Percentiles rank a stretch among this genome's conserved stretches.
These are phyloP conservation scores for Arthrobotrys conoides DNA, from an alignment of 2,329 filamentous ascomycete genomes.

Conservation along the genomic window DNA sequence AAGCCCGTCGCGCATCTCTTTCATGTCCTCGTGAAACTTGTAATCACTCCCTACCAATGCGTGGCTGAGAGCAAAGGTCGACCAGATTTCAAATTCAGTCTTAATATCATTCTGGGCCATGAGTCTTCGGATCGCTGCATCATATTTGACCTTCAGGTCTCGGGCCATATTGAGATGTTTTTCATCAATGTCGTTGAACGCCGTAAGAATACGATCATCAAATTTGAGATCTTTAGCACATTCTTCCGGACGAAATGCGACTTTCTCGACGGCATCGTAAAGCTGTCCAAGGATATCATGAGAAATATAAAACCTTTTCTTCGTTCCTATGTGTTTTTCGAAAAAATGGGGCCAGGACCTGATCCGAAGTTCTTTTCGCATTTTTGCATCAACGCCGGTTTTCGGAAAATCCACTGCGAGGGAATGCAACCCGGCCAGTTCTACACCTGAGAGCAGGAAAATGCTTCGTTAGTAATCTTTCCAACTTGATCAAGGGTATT, in stretches of 20 bases:
- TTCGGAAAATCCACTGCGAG: constrained; percentile 95
- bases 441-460: constrained; percentile 70
- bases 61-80: constrained; percentile 84
- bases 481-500: too few species aligned
- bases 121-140: constrained; percentile 80
- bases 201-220: constrained; percentile 79
- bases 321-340: constrained; percentile 83
- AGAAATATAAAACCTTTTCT: constrained; percentile 58
- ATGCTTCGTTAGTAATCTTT: constrained; percentile 40
- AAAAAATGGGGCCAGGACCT: constrained; percentile 67
- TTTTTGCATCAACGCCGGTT: constrained; percentile 82
- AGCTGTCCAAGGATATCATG: constrained; percentile 79
- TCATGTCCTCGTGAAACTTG: constrained; percentile 87
- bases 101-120: constrained; percentile 87
- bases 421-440: constrained; percentile 85
- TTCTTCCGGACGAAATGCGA: constrained; percentile 81
- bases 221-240: constrained; percentile 72
- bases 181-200: constrained; percentile 72
- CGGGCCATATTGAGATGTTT: constrained; percentile 74
- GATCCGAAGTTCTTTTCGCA: constrained; percentile 69
- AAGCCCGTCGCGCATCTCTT: constrained; percentile 76
- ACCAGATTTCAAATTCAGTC: constrained; percentile 94
- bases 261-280: constrained; percentile 75
- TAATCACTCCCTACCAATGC: constrained; percentile 82
- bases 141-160: constrained; percentile 82